Percentiles rank a stretch among this genome's conserved stretches.
Conservation (phyloP, 768 basidiomycete genomes). For the Termitomyces sp. region DNA sequence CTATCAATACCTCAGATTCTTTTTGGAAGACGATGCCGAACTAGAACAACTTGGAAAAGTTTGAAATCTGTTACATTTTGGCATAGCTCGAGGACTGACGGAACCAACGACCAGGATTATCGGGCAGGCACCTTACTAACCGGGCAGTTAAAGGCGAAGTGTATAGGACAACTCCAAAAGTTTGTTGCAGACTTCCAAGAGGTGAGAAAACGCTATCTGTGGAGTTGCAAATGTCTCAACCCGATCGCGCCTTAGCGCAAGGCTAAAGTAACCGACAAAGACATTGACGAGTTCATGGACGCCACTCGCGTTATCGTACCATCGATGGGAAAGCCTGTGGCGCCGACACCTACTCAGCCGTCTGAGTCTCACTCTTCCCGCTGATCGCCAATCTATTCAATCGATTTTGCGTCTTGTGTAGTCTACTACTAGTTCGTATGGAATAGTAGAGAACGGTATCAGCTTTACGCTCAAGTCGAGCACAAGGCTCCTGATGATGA, state of each 20-base stretch:
- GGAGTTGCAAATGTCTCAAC: neutral
- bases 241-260: conserved; percentile 51
- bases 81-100: neutral
- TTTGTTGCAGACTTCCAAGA: conserved; percentile 88
- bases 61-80: conserved; percentile 16
- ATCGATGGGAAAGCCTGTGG: conserved; percentile 35
- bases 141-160: conserved; percentile 86
- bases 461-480: neutral
- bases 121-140: conserved; percentile 84
- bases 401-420: neutral
- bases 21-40: conserved; percentile 93
- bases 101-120: conserved; percentile 64
- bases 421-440: neutral
- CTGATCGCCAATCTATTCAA: neutral
- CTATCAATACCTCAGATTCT: conserved; percentile 94
- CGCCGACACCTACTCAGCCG: neutral
- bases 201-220: conserved; percentile 23
- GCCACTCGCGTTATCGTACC: conserved; percentile 69
- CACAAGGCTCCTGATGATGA: conserved; percentile 3
- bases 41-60: conserved; percentile 75
- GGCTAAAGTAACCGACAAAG: conserved; percentile 75
- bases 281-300: conserved; percentile 79
- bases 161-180: conserved; percentile 77
- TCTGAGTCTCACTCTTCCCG: neutral
- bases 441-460: neutral